These are phyloP conservation scores for Quercus mongolica DNA, from an alignment of 306 rosid genomes.

Conservation along the genomic window DNA sequence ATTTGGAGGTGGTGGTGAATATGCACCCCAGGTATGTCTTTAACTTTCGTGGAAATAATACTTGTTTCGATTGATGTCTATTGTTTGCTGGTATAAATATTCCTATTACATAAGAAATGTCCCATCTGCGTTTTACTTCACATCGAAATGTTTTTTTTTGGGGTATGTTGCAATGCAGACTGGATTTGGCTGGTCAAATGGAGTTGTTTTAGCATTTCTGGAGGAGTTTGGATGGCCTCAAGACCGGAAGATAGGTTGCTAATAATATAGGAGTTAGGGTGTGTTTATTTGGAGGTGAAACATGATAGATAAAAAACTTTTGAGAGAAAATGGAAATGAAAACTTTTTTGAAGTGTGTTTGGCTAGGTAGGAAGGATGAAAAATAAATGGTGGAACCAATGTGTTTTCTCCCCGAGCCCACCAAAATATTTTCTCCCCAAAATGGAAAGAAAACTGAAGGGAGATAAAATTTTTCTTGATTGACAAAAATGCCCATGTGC, in stretches of 20 bases:
- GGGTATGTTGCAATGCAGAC: slow-evolving; percentile 55
- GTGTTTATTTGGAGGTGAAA: no score
- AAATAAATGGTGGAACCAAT: no score
- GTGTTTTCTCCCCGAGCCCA: rapidly evolving
- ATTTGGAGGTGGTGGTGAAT: slow-evolving; percentile 79
- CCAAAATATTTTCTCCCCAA: no score
- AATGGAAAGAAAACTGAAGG: no score
- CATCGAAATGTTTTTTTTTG: not conserved
- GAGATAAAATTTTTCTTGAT: no score
- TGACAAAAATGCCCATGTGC: no score
- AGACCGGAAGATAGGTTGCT: slow-evolving; percentile 52
- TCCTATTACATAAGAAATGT: not conserved
- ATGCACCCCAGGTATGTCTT: slow-evolving; percentile 58
- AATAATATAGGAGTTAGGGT: not conserved
- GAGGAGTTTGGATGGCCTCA: slow-evolving; percentile 97
- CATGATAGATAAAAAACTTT: no score
- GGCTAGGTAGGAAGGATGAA: no score
- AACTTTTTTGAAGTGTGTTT: no score
- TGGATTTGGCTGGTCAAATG: slow-evolving; percentile 98
- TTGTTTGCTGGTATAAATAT: not conserved
- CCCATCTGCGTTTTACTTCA: not conserved
- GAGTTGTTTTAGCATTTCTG: slow-evolving; percentile 82
- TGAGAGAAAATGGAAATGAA: no score
- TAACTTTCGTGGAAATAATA: not conserved
- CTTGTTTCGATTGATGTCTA: not conserved